phyloP scores from a whole-genome alignment of 2,329 filamentous ascomycete genomes.

The Aspergillus carbonarius region DNA sequence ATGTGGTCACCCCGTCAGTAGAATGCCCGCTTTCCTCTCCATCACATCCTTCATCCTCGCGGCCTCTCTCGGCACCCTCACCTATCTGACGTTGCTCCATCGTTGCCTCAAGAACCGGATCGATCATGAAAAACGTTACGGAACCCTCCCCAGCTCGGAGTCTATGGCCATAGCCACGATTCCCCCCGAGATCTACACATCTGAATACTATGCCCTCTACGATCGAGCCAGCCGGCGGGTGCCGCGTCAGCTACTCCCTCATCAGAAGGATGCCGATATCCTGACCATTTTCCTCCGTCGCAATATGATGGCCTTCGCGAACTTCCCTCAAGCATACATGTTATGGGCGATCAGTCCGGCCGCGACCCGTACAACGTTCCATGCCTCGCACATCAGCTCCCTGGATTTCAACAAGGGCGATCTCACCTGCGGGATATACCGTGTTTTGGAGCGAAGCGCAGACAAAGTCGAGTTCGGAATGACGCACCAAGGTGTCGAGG shows the following conservation, averaged over 20 bases:
- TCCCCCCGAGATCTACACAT: conserved; percentile 19
- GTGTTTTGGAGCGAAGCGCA: conserved; percentile 23
- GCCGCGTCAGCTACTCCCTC: conserved; percentile 22
- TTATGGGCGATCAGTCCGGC: conserved; percentile 22
- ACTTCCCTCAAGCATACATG: conserved; percentile 33
- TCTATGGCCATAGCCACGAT: conserved; percentile 24
- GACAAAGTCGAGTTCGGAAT: conserved; percentile 35
- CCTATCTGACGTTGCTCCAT: conserved; percentile 27
- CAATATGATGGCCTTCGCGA: conserved; percentile 35
- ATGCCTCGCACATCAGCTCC: conserved; percentile 22
- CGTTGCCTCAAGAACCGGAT: conserved; percentile 24
- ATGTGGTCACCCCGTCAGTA: background rate
- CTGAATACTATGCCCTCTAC: conserved; percentile 22
- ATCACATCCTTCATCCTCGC: conserved; percentile 3
- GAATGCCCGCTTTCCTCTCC: background rate
- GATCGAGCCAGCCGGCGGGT: conserved; percentile 25
- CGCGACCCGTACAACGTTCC: conserved; percentile 25
- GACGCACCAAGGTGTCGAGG: conserved; percentile 19
- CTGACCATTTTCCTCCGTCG: conserved; percentile 32
- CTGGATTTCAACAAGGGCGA: conserved; percentile 33
- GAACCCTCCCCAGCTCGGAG: conserved; percentile 16
- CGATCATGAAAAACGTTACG: conserved; percentile 19
- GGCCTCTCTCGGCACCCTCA: conserved; percentile 28
- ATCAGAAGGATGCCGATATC: conserved; percentile 17
- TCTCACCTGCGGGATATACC: conserved; percentile 34